Evolutionary conservation across 495 filamentous ascomycete genomes (phyloP).

Genomic region (Penicillium simplicissimum): DNA sequence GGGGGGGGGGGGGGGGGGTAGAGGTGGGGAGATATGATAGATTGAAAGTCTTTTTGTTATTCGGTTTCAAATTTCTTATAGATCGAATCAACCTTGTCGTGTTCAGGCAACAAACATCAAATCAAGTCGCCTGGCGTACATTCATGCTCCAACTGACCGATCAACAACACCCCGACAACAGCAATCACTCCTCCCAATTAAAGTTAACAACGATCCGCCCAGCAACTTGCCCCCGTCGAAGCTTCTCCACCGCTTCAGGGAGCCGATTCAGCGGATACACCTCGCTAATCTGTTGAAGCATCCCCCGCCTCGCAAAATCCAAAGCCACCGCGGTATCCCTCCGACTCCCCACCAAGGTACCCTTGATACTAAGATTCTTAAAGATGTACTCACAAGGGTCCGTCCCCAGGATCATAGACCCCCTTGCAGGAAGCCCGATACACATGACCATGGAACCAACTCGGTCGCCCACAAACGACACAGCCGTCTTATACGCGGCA

Average conservation of each 20-base stretch:
- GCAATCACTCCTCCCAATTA: slow-evolving; percentile 32
- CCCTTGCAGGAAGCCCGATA: slow-evolving; percentile 37
- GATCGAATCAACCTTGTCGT: neutral
- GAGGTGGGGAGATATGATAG: neutral
- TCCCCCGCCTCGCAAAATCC: slow-evolving; percentile 49
- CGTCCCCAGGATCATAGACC: slow-evolving; percentile 35
- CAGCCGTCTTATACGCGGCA: slow-evolving; percentile 43
- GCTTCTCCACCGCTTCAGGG: slow-evolving; percentile 41
- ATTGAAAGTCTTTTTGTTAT: neutral
- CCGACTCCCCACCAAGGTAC: slow-evolving; percentile 50
- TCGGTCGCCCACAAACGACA: slow-evolving; percentile 41
- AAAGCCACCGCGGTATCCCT: slow-evolving; percentile 45
- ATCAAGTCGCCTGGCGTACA: no score
- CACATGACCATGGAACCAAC: slow-evolving; percentile 50
- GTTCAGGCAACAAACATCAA: neutral
- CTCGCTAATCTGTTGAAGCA: slow-evolving; percentile 43
- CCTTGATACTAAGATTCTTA: slow-evolving; percentile 47
- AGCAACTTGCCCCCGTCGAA: slow-evolving; percentile 45
- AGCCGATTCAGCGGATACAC: slow-evolving; percentile 42
- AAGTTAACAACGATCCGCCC: slow-evolving; percentile 54
- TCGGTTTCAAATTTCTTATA: neutral
- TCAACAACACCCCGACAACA: neutral
- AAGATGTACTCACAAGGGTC: slow-evolving; percentile 46
- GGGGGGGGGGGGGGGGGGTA: neutral
- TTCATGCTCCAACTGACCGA: neutral